Conservation (phyloP, 176 grass and related monocot genomes). For the Oryza rufipogon region DNA sequence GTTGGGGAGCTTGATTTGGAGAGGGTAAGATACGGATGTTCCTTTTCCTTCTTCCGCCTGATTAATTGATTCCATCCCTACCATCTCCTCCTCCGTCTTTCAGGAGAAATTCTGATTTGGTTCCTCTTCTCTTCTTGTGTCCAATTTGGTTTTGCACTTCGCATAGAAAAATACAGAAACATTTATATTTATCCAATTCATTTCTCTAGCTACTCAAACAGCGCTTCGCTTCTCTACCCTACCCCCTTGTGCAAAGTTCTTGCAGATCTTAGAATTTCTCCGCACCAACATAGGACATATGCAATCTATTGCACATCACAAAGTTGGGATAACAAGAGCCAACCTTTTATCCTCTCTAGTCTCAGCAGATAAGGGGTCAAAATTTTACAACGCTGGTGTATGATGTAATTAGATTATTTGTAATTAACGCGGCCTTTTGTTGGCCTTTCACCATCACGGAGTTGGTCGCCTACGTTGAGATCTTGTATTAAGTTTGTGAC, state of each 20-base stretch:
- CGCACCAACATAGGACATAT: background rate
- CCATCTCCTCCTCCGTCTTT: background rate
- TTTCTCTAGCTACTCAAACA: background rate
- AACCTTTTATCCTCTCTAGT: background rate
- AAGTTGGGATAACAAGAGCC: background rate
- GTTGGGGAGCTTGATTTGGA: slow-evolving; percentile 34
- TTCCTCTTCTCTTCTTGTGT: background rate
- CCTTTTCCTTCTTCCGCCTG: background rate
- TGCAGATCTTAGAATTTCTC: background rate
- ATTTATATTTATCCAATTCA: background rate
- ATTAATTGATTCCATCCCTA: background rate
- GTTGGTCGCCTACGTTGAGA: slow-evolving; percentile 36
- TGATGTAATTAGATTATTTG: background rate
- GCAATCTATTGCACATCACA: background rate
- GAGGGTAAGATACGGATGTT: slow-evolving; percentile 22
- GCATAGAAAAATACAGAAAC: background rate
- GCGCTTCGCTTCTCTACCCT: background rate
- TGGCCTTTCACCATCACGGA: slow-evolving; percentile 45
- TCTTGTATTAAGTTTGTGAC: slow-evolving; percentile 37
- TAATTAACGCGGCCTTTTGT: slow-evolving; percentile 8
- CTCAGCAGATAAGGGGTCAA: background rate
- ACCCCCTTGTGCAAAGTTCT: background rate
- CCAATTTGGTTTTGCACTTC: background rate
- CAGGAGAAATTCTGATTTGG: background rate
- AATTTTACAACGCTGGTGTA: background rate